These are phyloP conservation scores for Trichoderma virens DNA, from an alignment of 495 filamentous ascomycete species.

Conservation along the genomic window DNA sequence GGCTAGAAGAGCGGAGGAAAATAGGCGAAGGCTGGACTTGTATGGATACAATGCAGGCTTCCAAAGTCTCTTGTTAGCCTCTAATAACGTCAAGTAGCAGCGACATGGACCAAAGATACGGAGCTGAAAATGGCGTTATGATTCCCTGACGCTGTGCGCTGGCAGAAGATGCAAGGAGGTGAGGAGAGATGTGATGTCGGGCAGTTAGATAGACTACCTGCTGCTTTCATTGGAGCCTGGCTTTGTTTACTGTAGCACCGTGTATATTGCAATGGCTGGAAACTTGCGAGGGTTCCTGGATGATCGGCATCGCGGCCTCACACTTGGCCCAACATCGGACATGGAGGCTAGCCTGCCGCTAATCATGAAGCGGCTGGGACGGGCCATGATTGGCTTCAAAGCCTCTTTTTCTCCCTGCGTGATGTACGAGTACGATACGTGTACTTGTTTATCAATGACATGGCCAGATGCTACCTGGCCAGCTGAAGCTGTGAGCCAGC, in stretches of 20 bases:
- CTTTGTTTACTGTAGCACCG: neutral
- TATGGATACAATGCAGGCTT: neutral
- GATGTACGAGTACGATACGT: neutral
- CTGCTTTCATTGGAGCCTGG: neutral
- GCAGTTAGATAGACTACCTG: neutral
- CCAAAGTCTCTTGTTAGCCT: neutral
- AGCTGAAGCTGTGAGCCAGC: neutral
- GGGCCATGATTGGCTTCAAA: neutral
- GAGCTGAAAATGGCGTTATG: neutral
- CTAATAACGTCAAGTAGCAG: neutral
- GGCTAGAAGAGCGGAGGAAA: neutral
- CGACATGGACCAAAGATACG: neutral
- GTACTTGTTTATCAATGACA: neutral
- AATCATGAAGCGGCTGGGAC: neutral
- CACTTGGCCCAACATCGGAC: neutral
- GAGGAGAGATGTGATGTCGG: neutral
- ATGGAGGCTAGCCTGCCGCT: neutral
- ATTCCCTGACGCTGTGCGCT: neutral
- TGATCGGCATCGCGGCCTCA: conserved; percentile 3
- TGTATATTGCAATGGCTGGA: neutral
- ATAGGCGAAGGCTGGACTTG: neutral
- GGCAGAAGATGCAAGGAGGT: neutral
- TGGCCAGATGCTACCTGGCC: neutral
- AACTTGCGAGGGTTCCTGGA: neutral
- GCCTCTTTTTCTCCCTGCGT: neutral